Evolutionary conservation across 2,329 filamentous ascomycete species (phyloP).

Genomic region (Aurifilum marmelostoma): DNA sequence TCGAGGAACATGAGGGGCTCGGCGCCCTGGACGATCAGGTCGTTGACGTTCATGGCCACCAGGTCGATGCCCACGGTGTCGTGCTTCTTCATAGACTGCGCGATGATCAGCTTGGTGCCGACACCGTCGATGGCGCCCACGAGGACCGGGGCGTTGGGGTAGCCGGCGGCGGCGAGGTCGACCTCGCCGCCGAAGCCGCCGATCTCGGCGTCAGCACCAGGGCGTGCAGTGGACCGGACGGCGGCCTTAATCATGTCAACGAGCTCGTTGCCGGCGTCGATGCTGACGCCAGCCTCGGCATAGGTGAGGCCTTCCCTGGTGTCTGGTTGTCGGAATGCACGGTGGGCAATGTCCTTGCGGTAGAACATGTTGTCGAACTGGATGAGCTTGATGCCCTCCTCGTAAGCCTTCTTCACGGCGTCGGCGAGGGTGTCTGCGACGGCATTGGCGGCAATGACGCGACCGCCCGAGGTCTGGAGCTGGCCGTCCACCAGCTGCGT

Average conservation of each 20-base stretch:
- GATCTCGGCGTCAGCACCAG: slow-evolving; percentile 90
- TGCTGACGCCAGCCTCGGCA: slow-evolving; percentile 89
- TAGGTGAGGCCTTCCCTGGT: slow-evolving; percentile 69
- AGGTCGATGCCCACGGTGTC: slow-evolving; percentile 95
- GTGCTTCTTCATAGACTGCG: slow-evolving; percentile 86
- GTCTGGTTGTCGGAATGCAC: slow-evolving; percentile 59
- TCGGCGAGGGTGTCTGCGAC: slow-evolving; percentile 72
- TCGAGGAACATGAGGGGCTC: slow-evolving; percentile 96
- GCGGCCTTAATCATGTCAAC: slow-evolving; percentile 90
- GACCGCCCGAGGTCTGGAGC: slow-evolving; percentile 79
- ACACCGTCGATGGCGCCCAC: slow-evolving; percentile 97
- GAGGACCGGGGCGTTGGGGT: slow-evolving; percentile 73
- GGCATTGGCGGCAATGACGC: slow-evolving; percentile 92
- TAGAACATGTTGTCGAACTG: slow-evolving; percentile 89
- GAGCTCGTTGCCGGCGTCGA: slow-evolving; percentile 90
- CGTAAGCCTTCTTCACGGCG: slow-evolving; percentile 85
- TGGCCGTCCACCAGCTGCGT: slow-evolving; percentile 67
- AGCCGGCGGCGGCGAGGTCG: slow-evolving; percentile 75
- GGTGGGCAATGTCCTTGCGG: slow-evolving; percentile 88
- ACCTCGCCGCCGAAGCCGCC: slow-evolving; percentile 93
- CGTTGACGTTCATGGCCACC: slow-evolving; percentile 99
- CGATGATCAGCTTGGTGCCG: slow-evolving; percentile 95
- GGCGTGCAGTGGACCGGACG: slow-evolving; percentile 80
- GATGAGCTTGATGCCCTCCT: slow-evolving; percentile 73
- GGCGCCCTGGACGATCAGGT: slow-evolving; percentile 93